Evolutionary conservation across 2,329 filamentous ascomycete genomes (phyloP).

Genomic region (Alternaria sp.): DNA sequence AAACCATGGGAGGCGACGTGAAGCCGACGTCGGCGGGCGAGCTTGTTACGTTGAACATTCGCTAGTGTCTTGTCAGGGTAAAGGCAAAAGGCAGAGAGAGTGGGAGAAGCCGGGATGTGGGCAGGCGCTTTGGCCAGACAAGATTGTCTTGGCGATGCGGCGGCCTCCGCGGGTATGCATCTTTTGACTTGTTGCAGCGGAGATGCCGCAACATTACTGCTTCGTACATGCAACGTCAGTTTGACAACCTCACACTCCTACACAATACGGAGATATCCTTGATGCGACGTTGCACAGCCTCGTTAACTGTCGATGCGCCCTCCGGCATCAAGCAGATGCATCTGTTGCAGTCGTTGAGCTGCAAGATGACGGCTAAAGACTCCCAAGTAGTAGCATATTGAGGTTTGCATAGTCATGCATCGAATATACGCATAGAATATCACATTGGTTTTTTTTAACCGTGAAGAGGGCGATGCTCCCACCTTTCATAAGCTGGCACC

Average conservation of each 20-base stretch:
- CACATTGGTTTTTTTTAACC: neutral
- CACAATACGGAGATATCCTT: neutral
- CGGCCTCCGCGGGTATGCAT: slow-evolving; percentile 5
- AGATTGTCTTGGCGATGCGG: slow-evolving; percentile 4
- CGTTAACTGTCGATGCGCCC: neutral
- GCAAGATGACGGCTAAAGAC: neutral
- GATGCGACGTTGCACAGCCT: neutral
- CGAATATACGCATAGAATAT: neutral
- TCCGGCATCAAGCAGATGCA: neutral
- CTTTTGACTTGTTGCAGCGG: slow-evolving; percentile 7
- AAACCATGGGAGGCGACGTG: slow-evolving; percentile 22
- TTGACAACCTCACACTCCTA: neutral
- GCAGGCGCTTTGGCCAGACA: neutral
- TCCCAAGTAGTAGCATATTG: neutral
- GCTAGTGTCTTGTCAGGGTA: slow-evolving; percentile 10
- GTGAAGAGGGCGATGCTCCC: neutral
- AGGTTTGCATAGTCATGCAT: neutral
- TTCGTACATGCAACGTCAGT: neutral
- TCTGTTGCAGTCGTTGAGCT: neutral
- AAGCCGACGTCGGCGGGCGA: slow-evolving; percentile 25
- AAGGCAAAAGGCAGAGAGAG: slow-evolving; percentile 3
- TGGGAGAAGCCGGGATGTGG: slow-evolving; percentile 17
- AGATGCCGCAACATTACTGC: slow-evolving; percentile 9
- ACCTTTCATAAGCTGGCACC: slow-evolving; percentile 25
- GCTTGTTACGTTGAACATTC: slow-evolving; percentile 32